Conservation (phyloP, 2,329 filamentous ascomycete genomes). For the Ophiostoma angusticollis region DNA sequence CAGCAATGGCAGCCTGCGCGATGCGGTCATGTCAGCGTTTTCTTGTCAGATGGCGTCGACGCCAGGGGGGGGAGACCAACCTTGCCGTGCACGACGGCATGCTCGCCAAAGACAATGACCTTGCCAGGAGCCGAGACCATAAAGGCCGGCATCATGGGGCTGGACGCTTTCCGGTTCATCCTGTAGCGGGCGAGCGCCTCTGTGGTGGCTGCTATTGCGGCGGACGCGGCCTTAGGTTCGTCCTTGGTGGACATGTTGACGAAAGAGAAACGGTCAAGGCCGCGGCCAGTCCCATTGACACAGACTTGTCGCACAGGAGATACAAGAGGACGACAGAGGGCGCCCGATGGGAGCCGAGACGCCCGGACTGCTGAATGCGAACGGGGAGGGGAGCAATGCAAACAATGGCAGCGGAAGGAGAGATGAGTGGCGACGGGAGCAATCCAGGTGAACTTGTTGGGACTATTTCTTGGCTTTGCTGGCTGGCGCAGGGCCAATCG, state of each 20-base stretch:
- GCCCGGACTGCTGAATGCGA: too few species aligned
- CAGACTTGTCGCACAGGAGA: conserved; percentile 12
- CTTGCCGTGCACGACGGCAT: conserved; percentile 96
- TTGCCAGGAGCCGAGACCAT: conserved; percentile 98
- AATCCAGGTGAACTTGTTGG: too few species aligned
- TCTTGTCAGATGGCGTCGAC: too few species aligned
- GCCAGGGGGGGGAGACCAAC: conserved; percentile 20
- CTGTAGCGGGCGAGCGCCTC: conserved; percentile 21
- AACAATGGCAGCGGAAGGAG: too few species aligned
- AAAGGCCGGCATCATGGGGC: conserved; percentile 70
- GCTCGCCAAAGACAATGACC: conserved; percentile 95
- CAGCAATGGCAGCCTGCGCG: conserved; percentile 71
- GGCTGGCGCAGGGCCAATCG: too few species aligned
- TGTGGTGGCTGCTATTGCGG: conserved; percentile 15
- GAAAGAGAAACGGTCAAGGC: conserved; percentile 14
- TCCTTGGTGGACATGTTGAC: conserved; percentile 18
- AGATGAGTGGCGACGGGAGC: too few species aligned
- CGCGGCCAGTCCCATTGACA: conserved; percentile 14
- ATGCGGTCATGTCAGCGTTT: conserved; percentile 7
- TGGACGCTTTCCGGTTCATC: conserved; percentile 44
- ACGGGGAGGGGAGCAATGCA: too few species aligned
- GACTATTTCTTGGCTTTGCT: too few species aligned
- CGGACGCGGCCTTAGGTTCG: conserved; percentile 21
- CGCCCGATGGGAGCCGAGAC: too few species aligned
- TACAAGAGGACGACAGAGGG: too few species aligned